Conservation (phyloP, 768 basidiomycete species). For the Tylopilus cervinicoccineus region DNA sequence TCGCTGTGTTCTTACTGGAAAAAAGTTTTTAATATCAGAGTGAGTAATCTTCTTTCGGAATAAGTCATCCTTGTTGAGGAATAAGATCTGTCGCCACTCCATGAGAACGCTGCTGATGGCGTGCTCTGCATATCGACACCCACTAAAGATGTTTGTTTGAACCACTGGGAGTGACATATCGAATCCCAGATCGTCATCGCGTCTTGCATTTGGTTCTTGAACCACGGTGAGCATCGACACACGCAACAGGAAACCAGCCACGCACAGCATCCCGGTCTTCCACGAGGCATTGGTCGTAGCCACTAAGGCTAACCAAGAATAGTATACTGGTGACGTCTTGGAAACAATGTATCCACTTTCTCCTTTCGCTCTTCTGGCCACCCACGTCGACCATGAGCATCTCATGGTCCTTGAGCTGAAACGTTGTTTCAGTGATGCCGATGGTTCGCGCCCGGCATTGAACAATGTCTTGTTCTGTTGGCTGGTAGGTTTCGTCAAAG, state of each 20-base stretch:
- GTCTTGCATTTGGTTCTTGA: constrained; percentile 96
- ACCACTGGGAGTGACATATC: constrained; percentile 98
- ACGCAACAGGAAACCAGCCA: constrained; percentile 10
- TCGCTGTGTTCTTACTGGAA: constrained; percentile 67
- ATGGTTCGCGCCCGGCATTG: constrained; percentile 83
- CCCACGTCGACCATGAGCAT: constrained; percentile 94
- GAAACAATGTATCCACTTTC: constrained; percentile 95
- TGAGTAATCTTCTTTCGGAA: constrained; percentile 77
- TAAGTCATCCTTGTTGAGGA: constrained; percentile 95
- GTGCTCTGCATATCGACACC: constrained; percentile 24
- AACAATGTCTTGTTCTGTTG: constrained; percentile 85
- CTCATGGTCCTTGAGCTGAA: constrained; percentile 72
- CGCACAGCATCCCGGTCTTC: constrained; percentile 88
- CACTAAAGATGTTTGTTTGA: constrained; percentile 90
- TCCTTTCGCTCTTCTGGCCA: constrained; percentile 88
- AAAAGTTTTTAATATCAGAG: constrained; percentile 85
- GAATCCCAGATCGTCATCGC: constrained; percentile 99
- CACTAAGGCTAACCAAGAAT: constrained; percentile 87
- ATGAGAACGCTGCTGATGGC: background rate
- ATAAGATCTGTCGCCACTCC: constrained; percentile 62
- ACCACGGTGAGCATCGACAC: background rate
- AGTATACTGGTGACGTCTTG: constrained; percentile 92
- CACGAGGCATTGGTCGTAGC: constrained; percentile 91
- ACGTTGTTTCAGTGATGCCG: constrained; percentile 87
- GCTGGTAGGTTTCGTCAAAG: constrained; percentile 68